These are phyloP conservation scores for Cladophialophora immunda DNA, from an alignment of 2,329 filamentous ascomycete species.

Conservation along the genomic window DNA sequence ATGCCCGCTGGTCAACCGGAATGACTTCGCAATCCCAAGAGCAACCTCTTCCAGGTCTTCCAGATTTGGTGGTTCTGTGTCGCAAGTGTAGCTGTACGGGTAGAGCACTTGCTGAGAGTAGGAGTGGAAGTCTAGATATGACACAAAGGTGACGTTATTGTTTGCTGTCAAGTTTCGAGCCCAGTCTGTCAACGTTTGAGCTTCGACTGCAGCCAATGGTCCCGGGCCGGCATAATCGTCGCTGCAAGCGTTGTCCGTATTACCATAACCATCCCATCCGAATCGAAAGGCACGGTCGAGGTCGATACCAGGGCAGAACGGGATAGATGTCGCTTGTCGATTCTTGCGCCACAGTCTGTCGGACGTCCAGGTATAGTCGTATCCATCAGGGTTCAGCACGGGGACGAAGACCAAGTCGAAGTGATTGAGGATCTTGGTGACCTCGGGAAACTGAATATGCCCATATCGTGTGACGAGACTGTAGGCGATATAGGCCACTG, in stretches of 20 bases:
- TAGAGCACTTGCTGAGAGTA: slow-evolving; percentile 96
- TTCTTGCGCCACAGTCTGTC: slow-evolving; percentile 97
- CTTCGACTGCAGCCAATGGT: slow-evolving; percentile 85
- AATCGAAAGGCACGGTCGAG: slow-evolving; percentile 87
- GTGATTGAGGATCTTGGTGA: slow-evolving; percentile 79
- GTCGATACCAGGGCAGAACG: slow-evolving; percentile 87
- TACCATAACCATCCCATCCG: slow-evolving; percentile 76
- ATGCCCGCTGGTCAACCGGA: slow-evolving; percentile 80
- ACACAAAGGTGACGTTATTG: slow-evolving; percentile 79
- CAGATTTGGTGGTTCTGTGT: slow-evolving; percentile 77
- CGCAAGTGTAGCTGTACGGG: slow-evolving; percentile 88
- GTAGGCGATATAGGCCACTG: slow-evolving; percentile 90
- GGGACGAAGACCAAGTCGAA: slow-evolving; percentile 92
- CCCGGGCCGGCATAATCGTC: slow-evolving; percentile 86
- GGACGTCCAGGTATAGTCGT: slow-evolving; percentile 89
- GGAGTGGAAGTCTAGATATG: slow-evolving; percentile 87
- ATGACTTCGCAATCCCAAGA: slow-evolving; percentile 86
- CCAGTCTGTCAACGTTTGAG: slow-evolving; percentile 79
- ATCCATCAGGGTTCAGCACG: slow-evolving; percentile 90
- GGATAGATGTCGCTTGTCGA: slow-evolving; percentile 79
- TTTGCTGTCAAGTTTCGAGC: slow-evolving; percentile 77
- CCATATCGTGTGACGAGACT: slow-evolving; percentile 84
- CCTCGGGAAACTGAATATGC: slow-evolving; percentile 65
- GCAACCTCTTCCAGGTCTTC: slow-evolving; percentile 94
- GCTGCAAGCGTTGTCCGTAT: slow-evolving; percentile 82